Conservation (phyloP, 2,329 filamentous ascomycete genomes). For the Hypoxylon rubiginosum region DNA sequence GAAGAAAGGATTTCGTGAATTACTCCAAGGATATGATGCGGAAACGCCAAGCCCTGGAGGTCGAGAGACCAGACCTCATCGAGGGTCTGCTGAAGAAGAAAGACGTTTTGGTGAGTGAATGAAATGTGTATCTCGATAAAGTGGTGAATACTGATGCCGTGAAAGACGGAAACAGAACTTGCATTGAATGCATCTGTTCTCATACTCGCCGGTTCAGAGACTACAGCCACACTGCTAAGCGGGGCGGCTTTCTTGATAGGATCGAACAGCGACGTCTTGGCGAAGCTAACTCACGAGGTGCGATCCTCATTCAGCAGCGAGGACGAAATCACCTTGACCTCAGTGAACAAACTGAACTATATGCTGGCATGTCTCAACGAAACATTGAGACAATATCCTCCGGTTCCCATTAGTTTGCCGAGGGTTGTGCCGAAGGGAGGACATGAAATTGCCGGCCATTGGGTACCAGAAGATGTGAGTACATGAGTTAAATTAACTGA, state of each 20-base stretch:
- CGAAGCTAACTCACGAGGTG: constrained; percentile 58
- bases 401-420: constrained; percentile 48
- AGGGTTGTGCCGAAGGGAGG: constrained; percentile 38
- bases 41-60: constrained; percentile 13
- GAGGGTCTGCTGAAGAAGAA: constrained; percentile 39
- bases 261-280: constrained; percentile 52
- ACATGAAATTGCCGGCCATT: constrained; percentile 35
- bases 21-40: no score
- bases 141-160: not conserved
- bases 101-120: not conserved
- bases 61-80: constrained; percentile 37
- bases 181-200: constrained; percentile 50
- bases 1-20: no score
- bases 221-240: constrained; percentile 60
- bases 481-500: not conserved
- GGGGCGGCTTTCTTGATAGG: constrained; percentile 56
- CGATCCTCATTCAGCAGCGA: constrained; percentile 55
- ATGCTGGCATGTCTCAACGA: constrained; percentile 55
- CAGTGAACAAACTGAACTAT: constrained; percentile 49
- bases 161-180: constrained; percentile 27
- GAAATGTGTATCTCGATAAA: not conserved
- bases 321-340: constrained; percentile 51
- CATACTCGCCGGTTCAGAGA: constrained; percentile 63
- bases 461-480: constrained; percentile 40
- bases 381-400: constrained; percentile 54